Evolutionary conservation across 2,329 filamentous ascomycete species (phyloP).

Genomic region (Parascedosporium putredinis): DNA sequence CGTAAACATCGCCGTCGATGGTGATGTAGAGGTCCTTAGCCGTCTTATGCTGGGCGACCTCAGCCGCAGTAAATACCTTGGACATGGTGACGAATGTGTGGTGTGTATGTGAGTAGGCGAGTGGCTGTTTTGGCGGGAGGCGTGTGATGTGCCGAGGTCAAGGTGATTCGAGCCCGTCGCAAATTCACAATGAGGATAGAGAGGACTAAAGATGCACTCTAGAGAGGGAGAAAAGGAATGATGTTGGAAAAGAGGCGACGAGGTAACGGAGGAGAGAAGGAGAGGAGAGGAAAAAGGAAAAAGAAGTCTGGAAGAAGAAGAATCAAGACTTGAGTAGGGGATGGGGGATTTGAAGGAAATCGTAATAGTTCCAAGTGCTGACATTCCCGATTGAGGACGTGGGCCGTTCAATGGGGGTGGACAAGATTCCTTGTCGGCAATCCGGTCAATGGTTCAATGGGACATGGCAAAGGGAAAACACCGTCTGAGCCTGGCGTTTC

Average conservation of each 20-base stretch:
- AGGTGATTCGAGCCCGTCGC: not conserved
- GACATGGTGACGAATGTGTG: conserved; percentile 52
- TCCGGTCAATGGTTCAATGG: not conserved
- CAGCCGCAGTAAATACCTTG: conserved; percentile 70
- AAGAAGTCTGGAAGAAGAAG: not conserved
- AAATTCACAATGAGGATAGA: not conserved
- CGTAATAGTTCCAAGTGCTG: not conserved
- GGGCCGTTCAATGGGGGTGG: not conserved
- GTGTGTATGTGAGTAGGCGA: no score
- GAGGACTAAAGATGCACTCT: conserved; percentile 6
- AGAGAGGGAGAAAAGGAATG: no score
- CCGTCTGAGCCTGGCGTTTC: not conserved
- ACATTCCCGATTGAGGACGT: not conserved
- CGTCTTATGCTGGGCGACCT: conserved; percentile 90
- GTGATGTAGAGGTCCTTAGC: conserved; percentile 76
- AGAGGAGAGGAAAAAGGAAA: not conserved
- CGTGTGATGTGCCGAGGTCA: conserved; percentile 9
- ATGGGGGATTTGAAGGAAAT: conserved; percentile 1
- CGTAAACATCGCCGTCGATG: conserved; percentile 91
- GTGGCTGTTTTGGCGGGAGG: no score
- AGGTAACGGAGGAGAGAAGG: not conserved
- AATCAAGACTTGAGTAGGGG: not conserved
- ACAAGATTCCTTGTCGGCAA: not conserved
- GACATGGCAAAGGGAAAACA: not conserved
- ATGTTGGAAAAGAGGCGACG: no score